phyloP scores from a whole-genome alignment of 2,329 filamentous ascomycete species.

The Daldinia sp. region DNA sequence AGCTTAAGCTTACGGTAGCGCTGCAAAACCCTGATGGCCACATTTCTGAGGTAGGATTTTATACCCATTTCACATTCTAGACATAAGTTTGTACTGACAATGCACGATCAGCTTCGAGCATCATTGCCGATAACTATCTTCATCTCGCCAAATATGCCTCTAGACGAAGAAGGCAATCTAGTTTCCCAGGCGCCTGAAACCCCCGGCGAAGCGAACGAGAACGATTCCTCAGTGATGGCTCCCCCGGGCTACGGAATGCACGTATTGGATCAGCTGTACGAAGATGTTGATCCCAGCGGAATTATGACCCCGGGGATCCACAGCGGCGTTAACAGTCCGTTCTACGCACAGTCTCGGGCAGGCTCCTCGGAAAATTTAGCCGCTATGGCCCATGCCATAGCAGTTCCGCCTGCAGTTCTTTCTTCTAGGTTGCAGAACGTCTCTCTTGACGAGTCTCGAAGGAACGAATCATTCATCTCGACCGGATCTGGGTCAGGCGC shows the following conservation, averaged over 20 bases:
- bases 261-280: conserved; percentile 89
- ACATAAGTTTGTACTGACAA: conserved; percentile 32
- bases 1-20: conserved; percentile 90
- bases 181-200: conserved; percentile 69
- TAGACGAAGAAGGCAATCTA: conserved; percentile 88
- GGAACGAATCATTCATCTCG: conserved; percentile 62
- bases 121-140: conserved; percentile 93
- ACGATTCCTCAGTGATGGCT: conserved; percentile 73
- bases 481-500: conserved; percentile 59
- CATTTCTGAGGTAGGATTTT: conserved; percentile 78
- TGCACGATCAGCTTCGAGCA: conserved; percentile 74
- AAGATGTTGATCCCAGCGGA: conserved; percentile 84
- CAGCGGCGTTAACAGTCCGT: conserved; percentile 85
- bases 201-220: conserved; percentile 58
- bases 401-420: conserved; percentile 64
- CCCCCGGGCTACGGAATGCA: conserved; percentile 96
- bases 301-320: conserved; percentile 74
- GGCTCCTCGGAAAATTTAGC: conserved; percentile 86
- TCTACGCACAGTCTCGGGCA: conserved; percentile 76
- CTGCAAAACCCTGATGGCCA: conserved; percentile 96
- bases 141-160: conserved; percentile 91
- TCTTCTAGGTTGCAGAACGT: conserved; percentile 79
- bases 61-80: conserved; percentile 22
- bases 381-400: conserved; percentile 63
- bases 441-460: conserved; percentile 61